These are phyloP conservation scores for Ganoderma boninense DNA, from an alignment of 1,284 basidiomycete genomes.

Conservation along the genomic window DNA sequence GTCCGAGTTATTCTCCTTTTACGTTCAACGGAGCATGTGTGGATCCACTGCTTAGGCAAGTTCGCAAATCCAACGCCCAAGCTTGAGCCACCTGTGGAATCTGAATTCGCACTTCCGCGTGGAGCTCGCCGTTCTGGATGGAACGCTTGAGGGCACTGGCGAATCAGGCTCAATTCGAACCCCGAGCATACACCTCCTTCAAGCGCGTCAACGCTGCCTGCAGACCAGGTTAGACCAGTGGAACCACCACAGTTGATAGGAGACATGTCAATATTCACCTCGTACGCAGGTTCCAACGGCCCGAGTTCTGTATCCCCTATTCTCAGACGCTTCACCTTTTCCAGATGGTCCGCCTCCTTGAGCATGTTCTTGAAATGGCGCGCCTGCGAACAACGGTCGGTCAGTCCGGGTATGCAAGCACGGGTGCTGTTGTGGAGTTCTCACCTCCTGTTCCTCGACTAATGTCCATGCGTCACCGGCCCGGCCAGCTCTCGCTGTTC, in stretches of 20 bases:
- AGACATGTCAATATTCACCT: slow-evolving; percentile 50
- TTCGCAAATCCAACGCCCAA: background rate
- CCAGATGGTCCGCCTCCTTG: slow-evolving; percentile 77
- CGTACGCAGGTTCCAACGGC: slow-evolving; percentile 68
- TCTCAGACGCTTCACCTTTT: slow-evolving; percentile 76
- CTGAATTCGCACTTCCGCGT: background rate
- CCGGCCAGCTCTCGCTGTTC: slow-evolving; percentile 92
- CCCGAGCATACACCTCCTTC: slow-evolving; percentile 45
- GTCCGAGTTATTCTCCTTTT: background rate
- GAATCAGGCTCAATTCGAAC: slow-evolving; percentile 20
- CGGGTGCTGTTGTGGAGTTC: slow-evolving; percentile 16
- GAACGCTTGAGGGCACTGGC: background rate
- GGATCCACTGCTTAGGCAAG: background rate
- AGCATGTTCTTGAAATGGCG: slow-evolving; percentile 91
- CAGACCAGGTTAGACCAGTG: slow-evolving; percentile 1
- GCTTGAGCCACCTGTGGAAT: background rate
- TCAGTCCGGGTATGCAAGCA: background rate
- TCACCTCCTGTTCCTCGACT: slow-evolving; percentile 94
- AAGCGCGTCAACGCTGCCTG: slow-evolving; percentile 48
- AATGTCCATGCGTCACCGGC: slow-evolving; percentile 92
- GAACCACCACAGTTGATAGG: slow-evolving; percentile 2
- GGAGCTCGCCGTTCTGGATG: background rate
- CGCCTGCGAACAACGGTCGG: slow-evolving; percentile 58
- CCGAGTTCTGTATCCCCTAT: slow-evolving; percentile 72
- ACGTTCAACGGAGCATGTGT: background rate